Conservation (phyloP, 2,329 filamentous ascomycete genomes). For the Aureobasidium sp. region DNA sequence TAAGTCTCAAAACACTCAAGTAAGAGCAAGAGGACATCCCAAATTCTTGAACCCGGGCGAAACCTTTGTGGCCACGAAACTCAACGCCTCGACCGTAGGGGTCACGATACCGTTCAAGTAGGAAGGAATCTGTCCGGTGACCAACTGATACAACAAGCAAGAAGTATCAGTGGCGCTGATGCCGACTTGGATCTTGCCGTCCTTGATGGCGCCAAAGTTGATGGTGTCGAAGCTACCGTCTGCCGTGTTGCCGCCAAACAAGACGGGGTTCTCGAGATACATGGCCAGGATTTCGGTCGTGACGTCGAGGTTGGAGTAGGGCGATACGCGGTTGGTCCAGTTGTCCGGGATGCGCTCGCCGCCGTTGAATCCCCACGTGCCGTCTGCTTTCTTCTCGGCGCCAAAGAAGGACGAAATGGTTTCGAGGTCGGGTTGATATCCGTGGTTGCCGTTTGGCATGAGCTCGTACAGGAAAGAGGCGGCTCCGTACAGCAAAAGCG, state of each 20-base stretch:
- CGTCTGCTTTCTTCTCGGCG: slow-evolving; percentile 33
- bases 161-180: slow-evolving; percentile 26
- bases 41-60: slow-evolving; percentile 28
- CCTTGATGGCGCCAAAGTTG: slow-evolving; percentile 33
- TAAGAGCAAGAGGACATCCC: slow-evolving; percentile 32
- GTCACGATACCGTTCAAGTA: slow-evolving; percentile 32
- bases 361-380: slow-evolving; percentile 34
- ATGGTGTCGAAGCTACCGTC: slow-evolving; percentile 34
- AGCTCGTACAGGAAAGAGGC: slow-evolving; percentile 40
- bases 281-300: slow-evolving; percentile 34
- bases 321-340: slow-evolving; percentile 33
- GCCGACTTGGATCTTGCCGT: slow-evolving; percentile 31
- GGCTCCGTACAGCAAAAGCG: slow-evolving; percentile 36
- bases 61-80: slow-evolving; percentile 29
- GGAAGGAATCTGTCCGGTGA: slow-evolving; percentile 33
- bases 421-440: slow-evolving; percentile 29
- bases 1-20: too few relatives aligned
- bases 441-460: slow-evolving; percentile 31
- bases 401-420: slow-evolving; percentile 38
- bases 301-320: slow-evolving; percentile 34
- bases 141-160: slow-evolving; percentile 41
- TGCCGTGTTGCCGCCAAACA: slow-evolving; percentile 39
- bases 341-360: slow-evolving; percentile 37
- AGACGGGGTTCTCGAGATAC: slow-evolving; percentile 38
- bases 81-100: slow-evolving; percentile 31